phyloP scores from a whole-genome alignment of 768 basidiomycete species.

The Mycena alexandri region DNA sequence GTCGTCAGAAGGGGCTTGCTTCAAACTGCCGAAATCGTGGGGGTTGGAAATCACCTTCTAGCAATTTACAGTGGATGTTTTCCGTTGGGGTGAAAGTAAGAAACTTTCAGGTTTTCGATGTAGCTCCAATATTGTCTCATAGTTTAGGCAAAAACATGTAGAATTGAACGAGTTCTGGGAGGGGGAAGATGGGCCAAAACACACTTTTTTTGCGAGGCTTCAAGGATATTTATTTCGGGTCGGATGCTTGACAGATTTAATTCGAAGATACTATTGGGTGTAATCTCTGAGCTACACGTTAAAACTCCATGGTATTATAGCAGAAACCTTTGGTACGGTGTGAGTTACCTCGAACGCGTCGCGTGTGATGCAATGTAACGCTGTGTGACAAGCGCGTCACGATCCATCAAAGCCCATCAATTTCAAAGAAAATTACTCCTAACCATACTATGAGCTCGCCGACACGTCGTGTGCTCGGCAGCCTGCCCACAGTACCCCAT shows the following conservation, averaged over 20 bases:
- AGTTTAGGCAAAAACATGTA: not conserved
- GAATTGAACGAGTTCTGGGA: not conserved
- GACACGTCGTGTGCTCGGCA: not conserved
- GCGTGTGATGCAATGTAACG: constrained; percentile 4
- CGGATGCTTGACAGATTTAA: not conserved
- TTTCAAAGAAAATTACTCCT: constrained; percentile 3
- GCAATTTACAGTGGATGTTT: not conserved
- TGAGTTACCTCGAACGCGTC: not conserved
- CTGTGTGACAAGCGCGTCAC: constrained; percentile 2
- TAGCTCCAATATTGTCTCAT: not conserved
- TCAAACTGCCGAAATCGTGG: constrained; percentile 8
- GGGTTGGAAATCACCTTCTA: constrained; percentile 10
- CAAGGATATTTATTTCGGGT: not conserved
- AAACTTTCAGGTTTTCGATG: not conserved
- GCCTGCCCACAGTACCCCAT: constrained; percentile 1
- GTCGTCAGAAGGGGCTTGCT: constrained; percentile 23
- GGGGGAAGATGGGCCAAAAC: constrained; percentile 1
- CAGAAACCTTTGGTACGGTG: not conserved
- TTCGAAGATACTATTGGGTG: not conserved
- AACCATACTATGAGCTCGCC: constrained; percentile 7
- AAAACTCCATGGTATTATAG: not conserved
- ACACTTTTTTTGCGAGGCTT: constrained; percentile 1
- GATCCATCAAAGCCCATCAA: not conserved
- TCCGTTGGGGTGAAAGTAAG: not conserved
- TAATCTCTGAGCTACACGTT: not conserved